These are phyloP conservation scores for Podospora pseudopauciseta DNA, from an alignment of 495 filamentous ascomycete species.

Conservation along the genomic window DNA sequence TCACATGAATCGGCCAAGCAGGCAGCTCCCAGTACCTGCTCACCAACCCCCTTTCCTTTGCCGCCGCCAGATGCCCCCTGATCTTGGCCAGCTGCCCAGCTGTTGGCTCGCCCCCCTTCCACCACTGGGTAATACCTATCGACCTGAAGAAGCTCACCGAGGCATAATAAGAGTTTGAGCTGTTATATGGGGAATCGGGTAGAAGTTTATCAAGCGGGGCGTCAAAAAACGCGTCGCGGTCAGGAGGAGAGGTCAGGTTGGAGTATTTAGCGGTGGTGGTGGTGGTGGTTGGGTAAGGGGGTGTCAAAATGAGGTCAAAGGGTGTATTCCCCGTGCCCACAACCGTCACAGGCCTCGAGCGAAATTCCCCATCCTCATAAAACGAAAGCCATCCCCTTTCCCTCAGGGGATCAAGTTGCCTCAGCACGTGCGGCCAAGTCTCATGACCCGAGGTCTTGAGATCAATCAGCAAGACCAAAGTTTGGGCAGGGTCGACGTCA, in stretches of 20 bases:
- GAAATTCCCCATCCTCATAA: slow-evolving; percentile 49
- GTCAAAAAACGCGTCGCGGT: slow-evolving; percentile 63
- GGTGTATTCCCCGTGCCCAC: slow-evolving; percentile 78
- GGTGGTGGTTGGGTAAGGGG: not conserved
- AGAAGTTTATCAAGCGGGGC: slow-evolving; percentile 51
- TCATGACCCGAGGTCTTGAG: slow-evolving; percentile 55
- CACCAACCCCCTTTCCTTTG: slow-evolving; percentile 65
- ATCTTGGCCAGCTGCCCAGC: slow-evolving; percentile 56
- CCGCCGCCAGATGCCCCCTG: slow-evolving; percentile 61
- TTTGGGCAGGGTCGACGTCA: slow-evolving; percentile 54
- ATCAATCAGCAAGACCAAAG: slow-evolving; percentile 69
- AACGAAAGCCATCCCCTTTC: slow-evolving; percentile 57
- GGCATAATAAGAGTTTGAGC: slow-evolving; percentile 53
- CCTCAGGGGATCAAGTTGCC: slow-evolving; percentile 63
- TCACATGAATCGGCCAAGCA: slow-evolving; percentile 66
- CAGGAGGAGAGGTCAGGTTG: slow-evolving; percentile 43
- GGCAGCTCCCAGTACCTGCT: slow-evolving; percentile 80
- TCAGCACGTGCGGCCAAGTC: slow-evolving; percentile 55
- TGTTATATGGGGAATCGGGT: slow-evolving; percentile 35
- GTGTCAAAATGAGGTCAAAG: slow-evolving; percentile 51
- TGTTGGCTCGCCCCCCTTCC: slow-evolving; percentile 34
- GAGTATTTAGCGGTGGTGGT: not conserved
- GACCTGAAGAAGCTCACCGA: slow-evolving; percentile 45
- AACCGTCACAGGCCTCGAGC: slow-evolving; percentile 63
- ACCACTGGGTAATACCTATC: slow-evolving; percentile 46